Evolutionary conservation across 139 green algal genomes (phyloP).

Genomic region (Ettlia oleoabundans): DNA sequence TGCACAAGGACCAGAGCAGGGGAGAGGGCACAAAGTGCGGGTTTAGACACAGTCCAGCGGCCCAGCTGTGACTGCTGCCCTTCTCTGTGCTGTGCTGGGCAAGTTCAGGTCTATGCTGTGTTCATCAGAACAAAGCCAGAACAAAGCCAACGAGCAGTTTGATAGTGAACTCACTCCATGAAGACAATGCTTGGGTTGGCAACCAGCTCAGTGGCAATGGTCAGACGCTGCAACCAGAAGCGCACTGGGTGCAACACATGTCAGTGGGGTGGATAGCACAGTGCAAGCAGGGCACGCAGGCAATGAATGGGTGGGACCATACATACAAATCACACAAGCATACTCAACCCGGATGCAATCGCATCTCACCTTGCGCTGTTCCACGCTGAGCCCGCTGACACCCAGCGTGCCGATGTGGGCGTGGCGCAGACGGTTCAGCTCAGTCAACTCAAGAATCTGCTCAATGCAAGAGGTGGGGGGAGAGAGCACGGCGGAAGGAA

Average conservation of each 20-base stretch:
- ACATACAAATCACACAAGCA: not conserved
- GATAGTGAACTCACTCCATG: slow-evolving; percentile 41
- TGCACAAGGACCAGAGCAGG: too few species aligned
- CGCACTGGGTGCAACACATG: too few species aligned
- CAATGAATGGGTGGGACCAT: not conserved
- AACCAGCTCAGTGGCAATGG: slow-evolving; percentile 65
- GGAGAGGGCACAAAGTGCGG: too few species aligned
- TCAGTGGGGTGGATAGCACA: too few species aligned
- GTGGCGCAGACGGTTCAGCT: slow-evolving; percentile 54
- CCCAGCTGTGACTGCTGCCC: too few species aligned
- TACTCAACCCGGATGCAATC: not conserved
- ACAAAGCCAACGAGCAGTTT: too few species aligned
- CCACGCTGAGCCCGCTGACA: slow-evolving; percentile 51
- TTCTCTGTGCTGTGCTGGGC: too few species aligned
- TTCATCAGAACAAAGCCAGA: too few species aligned
- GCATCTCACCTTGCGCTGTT: slow-evolving; percentile 53
- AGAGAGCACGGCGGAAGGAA: not conserved
- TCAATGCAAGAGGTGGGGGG: not conserved
- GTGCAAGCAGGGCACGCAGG: slow-evolving; percentile 53
- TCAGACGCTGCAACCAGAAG: slow-evolving; percentile 58
- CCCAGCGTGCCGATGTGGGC: slow-evolving; percentile 55
- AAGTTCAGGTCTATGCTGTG: too few species aligned
- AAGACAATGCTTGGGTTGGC: slow-evolving; percentile 51
- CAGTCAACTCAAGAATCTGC: slow-evolving; percentile 58
- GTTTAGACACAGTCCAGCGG: too few species aligned